Evolutionary conservation across 148 eudicot species (phyloP).

Genomic region (Talinum fruticosum): DNA sequence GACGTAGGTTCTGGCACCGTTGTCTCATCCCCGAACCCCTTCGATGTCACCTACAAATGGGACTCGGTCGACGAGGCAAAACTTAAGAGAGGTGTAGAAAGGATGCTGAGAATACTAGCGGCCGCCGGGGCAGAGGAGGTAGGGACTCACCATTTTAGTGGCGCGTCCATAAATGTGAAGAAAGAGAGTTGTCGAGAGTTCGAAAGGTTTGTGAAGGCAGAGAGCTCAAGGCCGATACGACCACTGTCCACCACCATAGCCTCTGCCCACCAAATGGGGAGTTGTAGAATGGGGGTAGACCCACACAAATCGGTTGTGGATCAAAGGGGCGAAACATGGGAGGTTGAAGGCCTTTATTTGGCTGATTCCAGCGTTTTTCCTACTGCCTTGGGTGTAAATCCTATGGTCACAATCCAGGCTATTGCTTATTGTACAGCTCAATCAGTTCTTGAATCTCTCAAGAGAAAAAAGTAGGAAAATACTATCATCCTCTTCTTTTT

Average conservation of each 20-base stretch:
- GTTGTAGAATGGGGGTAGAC: constrained; percentile 65
- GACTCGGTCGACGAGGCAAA: constrained; percentile 34
- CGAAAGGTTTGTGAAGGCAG: constrained; percentile 59
- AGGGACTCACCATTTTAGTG: constrained; percentile 57
- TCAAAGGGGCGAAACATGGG: constrained; percentile 71
- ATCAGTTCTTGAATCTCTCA: constrained; percentile 48
- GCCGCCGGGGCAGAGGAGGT: constrained; percentile 83
- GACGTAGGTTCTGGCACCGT: constrained; percentile 56
- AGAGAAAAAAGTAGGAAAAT: constrained; percentile 26
- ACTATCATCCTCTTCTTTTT: too few relatives aligned
- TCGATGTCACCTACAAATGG: constrained; percentile 40
- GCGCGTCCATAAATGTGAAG: constrained; percentile 43
- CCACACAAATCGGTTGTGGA: constrained; percentile 49
- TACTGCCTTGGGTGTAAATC: constrained; percentile 81
- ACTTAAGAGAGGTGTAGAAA: constrained; percentile 46
- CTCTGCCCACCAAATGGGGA: constrained; percentile 89
- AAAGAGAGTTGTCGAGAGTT: constrained; percentile 38
- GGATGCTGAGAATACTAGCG: constrained; percentile 55
- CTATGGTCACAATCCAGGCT: constrained; percentile 78
- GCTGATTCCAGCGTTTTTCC: constrained; percentile 83
- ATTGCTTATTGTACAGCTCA: constrained; percentile 72
- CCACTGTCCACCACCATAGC: constrained; percentile 36
- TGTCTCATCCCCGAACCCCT: constrained; percentile 13
- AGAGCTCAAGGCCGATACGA: constrained; percentile 40
- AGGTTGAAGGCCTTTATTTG: constrained; percentile 62